Evolutionary conservation across 179 eudicot genomes (phyloP).

Genomic region (Actinidia chinensis): DNA sequence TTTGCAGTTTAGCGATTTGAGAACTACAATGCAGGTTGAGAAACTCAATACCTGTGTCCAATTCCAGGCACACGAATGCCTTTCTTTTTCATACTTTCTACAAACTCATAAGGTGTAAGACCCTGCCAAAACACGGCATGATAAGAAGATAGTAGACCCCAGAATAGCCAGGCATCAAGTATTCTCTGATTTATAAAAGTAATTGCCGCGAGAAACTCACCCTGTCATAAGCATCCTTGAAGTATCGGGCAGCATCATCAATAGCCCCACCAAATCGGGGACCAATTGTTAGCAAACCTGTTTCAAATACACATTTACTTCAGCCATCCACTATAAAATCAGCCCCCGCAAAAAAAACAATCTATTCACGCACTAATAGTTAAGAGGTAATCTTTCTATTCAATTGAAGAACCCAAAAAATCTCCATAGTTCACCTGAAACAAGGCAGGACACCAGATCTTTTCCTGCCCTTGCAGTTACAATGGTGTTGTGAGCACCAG

Average conservation of each 20-base stretch:
- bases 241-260: conserved; percentile 98
- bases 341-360: neutral
- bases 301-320: conserved; percentile 17
- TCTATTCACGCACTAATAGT: neutral
- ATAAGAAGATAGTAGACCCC: conserved; percentile 10
- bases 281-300: conserved; percentile 94
- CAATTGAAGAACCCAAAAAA: neutral
- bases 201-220: conserved; percentile 37
- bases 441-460: conserved; percentile 96
- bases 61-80: conserved; percentile 99
- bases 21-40: neutral
- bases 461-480: conserved; percentile 99
- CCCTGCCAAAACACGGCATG: conserved; percentile 44
- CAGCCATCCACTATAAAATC: conserved; percentile 9
- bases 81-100: conserved; percentile 96
- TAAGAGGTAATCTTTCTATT: neutral
- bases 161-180: neutral
- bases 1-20: neutral
- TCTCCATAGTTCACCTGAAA: conserved; percentile 56
- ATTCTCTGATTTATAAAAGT: neutral
- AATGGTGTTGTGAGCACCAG: conserved; percentile 97
- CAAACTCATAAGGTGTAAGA: conserved; percentile 90
- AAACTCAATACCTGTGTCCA: conserved; percentile 78
- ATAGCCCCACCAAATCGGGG: conserved; percentile 99
- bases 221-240: conserved; percentile 95